Percentiles rank a stretch among this genome's conserved stretches.
phyloP scores from a whole-genome alignment of 495 filamentous ascomycete genomes.

The Aspergillus bertholletiae region DNA sequence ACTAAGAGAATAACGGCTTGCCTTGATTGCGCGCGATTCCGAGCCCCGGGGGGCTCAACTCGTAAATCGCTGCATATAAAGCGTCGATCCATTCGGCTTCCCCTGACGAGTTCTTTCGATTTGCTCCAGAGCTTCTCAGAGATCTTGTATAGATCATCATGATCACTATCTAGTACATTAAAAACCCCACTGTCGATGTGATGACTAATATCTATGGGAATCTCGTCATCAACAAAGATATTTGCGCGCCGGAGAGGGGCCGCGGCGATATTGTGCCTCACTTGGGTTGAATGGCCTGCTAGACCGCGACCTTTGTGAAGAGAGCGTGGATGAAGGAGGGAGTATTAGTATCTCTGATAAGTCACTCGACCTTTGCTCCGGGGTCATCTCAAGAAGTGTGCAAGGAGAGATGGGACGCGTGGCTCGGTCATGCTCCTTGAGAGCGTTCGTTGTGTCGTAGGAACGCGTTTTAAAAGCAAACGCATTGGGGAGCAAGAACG shows the following conservation, averaged over 20 bases:
- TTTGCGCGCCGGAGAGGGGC: constrained; percentile 7
- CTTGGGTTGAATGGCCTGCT: constrained; percentile 4
- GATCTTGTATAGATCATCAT: not conserved
- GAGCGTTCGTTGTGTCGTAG: constrained; percentile 7
- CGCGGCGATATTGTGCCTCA: constrained; percentile 9
- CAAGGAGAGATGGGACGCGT: not conserved
- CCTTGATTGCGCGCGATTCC: constrained; percentile 3
- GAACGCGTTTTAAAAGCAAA: not conserved
- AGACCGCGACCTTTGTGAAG: constrained; percentile 10
- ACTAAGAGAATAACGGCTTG: not conserved
- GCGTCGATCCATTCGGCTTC: constrained; percentile 9
- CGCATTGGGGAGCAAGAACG: not conserved
- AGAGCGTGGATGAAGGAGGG: constrained; percentile 5
- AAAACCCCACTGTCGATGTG: not conserved
- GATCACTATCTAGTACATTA: not conserved
- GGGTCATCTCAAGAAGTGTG: not conserved
- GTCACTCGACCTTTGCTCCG: not conserved
- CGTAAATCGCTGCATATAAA: constrained; percentile 6
- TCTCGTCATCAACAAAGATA: constrained; percentile 5
- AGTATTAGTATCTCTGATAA: not conserved
- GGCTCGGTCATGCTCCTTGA: constrained; percentile 1
- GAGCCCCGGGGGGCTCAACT: not conserved
- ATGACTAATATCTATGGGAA: not conserved
- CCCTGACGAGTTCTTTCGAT: constrained; percentile 11
- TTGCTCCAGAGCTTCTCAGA: constrained; percentile 5